Evolutionary conservation across 306 rosid species (phyloP), one percentile per base, ranked within the genome.

Genomic region (Prunus dulcis): DNA sequence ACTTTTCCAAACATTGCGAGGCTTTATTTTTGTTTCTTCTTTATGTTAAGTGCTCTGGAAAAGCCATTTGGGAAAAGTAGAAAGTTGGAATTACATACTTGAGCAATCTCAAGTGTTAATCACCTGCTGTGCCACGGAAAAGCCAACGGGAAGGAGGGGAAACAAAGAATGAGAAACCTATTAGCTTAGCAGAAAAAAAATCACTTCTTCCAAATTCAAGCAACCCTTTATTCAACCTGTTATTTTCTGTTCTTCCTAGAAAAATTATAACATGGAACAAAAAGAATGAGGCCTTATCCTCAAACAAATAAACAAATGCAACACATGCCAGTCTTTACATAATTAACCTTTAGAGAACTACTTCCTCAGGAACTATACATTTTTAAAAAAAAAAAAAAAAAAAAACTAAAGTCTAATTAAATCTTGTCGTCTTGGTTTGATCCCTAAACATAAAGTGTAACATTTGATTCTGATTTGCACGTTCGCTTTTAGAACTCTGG

Each of bases 361-460:
- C 22, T 34, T 64, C 65, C 76, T 76, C 75, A 55, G n/a, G 5
- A 79, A 76, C 85, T 83, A 84, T 47, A 67, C 69, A 62, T 73
- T 73, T 0, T 71, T 47, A 82, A 86, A 5, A 71, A 52, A 82
- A 86, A 49, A 22, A 22, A 0, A 73, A 52, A 82, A 86, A 5
- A 73, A 52, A 82, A 86, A 49, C n/a, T 15, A 17, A 25, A 60
- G 34, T 51, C 66, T 56, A 72, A 56, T 72, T 56, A 7, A 38
- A 11, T 41, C 51, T 56, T 18, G 5, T 38, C 41, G 66, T 55
- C 76, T 4, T 13, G 60, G 17, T 56, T 38, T 5, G 53, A 38
- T 10, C 55, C 23, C 76, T 57, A 82, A 70, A 66, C 74, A 75
- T 58, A 65, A 62, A 77, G 56, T 5, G 50, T 58, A 23, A 23